Evolutionary conservation across 768 basidiomycete species (phyloP).

Genomic region (Lactifluus piperatus): DNA sequence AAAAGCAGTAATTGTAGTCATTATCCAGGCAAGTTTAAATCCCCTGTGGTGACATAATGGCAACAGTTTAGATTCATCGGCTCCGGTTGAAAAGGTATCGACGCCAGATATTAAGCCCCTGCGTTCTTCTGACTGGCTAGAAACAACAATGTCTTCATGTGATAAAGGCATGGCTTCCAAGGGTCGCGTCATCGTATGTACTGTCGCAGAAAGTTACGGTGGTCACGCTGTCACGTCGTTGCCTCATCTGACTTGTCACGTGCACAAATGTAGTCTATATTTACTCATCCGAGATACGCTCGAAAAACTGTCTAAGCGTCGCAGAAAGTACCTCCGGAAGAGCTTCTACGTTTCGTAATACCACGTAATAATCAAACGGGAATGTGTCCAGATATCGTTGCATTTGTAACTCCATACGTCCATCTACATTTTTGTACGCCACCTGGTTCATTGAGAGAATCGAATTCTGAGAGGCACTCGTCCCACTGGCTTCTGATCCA

Average conservation of each 20-base stretch:
- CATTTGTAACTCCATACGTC: conserved; percentile 79
- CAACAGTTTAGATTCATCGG: background rate
- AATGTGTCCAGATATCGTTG: conserved; percentile 90
- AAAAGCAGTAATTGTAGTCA: background rate
- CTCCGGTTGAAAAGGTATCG: background rate
- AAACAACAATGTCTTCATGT: background rate
- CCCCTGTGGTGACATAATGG: background rate
- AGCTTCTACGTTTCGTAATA: conserved; percentile 85
- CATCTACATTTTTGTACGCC: conserved; percentile 73
- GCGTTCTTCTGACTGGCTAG: conserved; percentile 15
- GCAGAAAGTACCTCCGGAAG: conserved; percentile 83
- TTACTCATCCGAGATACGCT: conserved; percentile 62
- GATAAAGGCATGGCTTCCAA: background rate
- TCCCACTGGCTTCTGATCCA: background rate
- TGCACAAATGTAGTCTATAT: conserved; percentile 32
- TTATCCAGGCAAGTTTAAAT: conserved; percentile 10
- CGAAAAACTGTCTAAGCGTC: conserved; percentile 89
- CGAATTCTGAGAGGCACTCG: conserved; percentile 44
- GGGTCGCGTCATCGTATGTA: background rate
- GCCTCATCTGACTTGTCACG: too few species aligned
- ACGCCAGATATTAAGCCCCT: conserved; percentile 21
- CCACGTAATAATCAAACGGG: conserved; percentile 96
- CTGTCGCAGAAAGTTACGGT: too few species aligned
- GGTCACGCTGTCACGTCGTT: too few species aligned
- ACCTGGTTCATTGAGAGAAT: conserved; percentile 92